Conservation (phyloP, 2,329 filamentous ascomycete species). For the Fusarium domesticum region DNA sequence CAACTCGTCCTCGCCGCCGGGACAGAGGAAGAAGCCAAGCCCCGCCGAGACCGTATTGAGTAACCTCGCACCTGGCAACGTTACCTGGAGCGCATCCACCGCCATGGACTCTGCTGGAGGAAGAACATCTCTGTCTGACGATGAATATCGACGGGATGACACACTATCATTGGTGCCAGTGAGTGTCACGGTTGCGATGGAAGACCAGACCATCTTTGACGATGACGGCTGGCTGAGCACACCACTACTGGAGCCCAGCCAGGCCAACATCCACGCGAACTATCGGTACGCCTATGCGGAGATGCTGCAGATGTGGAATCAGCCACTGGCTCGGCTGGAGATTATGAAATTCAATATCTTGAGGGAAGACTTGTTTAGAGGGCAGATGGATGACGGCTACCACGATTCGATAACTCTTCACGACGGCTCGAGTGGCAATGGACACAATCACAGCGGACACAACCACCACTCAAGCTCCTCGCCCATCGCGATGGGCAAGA, state of each 20-base stretch:
- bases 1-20: constrained; percentile 45
- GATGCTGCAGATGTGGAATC: constrained; percentile 64
- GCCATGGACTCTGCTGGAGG: constrained; percentile 45
- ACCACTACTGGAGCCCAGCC: constrained; percentile 54
- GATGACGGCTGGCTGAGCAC: constrained; percentile 64
- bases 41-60: constrained; percentile 59
- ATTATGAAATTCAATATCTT: constrained; percentile 68
- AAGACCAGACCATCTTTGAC: constrained; percentile 64
- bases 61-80: constrained; percentile 50
- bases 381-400: constrained; percentile 33
- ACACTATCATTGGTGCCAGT: constrained; percentile 47
- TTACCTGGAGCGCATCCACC: constrained; percentile 50
- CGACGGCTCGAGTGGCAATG: constrained; percentile 38
- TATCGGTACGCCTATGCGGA: constrained; percentile 68
- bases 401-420: constrained; percentile 38
- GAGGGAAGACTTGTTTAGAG: constrained; percentile 42
- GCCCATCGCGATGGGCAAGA: constrained; percentile 56
- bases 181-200: constrained; percentile 51
- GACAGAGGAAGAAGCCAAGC: constrained; percentile 54
- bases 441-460: constrained; percentile 30
- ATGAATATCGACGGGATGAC: constrained; percentile 49
- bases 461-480: constrained; percentile 43
- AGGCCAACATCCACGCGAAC: constrained; percentile 49
- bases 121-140: constrained; percentile 53
- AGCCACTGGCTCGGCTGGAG: constrained; percentile 61